Base-by-base conservation (phyloP, 2,329 filamentous ascomycete species). In the Beauveria brongniartii region DNA sequence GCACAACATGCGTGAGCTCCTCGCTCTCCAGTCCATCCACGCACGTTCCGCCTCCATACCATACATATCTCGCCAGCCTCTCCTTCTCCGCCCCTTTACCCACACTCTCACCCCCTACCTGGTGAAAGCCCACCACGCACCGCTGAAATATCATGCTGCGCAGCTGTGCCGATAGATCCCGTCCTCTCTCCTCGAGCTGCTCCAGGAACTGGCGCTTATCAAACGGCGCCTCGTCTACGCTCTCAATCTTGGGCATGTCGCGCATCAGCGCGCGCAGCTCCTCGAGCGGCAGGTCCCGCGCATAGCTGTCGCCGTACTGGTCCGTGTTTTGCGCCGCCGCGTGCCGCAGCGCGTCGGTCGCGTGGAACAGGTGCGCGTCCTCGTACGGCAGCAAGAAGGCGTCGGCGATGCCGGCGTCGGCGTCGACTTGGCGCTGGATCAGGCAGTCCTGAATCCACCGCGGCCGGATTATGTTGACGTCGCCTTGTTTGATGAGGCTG, bases 361-460 rank as follows among this genome's bases (percentile, higher is more conserved):
- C 84, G 67, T 88, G 85, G 63, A 94, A 88, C 67, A 97, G 78
- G 67, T 97, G 92, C 0, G 79, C 67, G 3, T 75, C 78, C 65
- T 84, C 81, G 47, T 79, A 80, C 0, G 81, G 80, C 5, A 96
- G 82, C 8, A 96, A 73, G 14, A 88, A 81, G 4, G 82, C 79
- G 3, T 80, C 81, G 1, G 68, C 78, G 5, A 37, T 14, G 7
- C 30, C 50, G 7, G 18, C 50, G 14, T 55, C 50, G 14, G 41
- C 37, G 40, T 60, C 41, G 26, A 22, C 48, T 12, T 54, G 57
- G 58, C 65, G 80, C 73, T 72, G 84, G 72, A 82, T 81, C 40
- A 96, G 79, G 67, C 91, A 94, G 71, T 97, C 92, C 30, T 90
- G 78, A 2, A 97, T 76, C 94, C 94, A 99, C 6, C 78, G 80